Evolutionary conservation across 2,329 filamentous ascomycete genomes (phyloP), one percentile per base, ranked within the genome.

Genomic region (Alternaria dauci): DNA sequence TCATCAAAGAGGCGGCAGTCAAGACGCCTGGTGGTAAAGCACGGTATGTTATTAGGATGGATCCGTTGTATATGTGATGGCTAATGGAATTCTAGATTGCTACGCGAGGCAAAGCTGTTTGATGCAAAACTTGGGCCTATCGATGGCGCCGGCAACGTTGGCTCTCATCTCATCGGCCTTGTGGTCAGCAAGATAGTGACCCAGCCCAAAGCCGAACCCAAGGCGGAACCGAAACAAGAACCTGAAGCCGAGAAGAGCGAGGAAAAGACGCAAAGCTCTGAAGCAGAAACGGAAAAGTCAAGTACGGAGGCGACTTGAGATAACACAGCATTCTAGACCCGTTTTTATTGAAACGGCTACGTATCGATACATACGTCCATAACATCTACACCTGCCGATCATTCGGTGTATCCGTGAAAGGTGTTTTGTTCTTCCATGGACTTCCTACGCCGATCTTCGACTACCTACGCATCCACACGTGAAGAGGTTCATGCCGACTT

Each of bases 81-180:
- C 25, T 55, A 54, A 72, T 56, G 55, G 52, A 4, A 8, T 11
- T 8, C 53, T 65, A 95, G 92, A 73, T 89, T 97, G 83, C 81
- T 92, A 50, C 86, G 86, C 47, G 93, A 97, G 72, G 86, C 92
- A 16, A 88, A 93, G 57, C 87, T 89, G 67, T 90, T 97, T 70
- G 85, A 88, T 50, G 80, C 84, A 1, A 89, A 88, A 67, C 84
- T 97, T 7, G 85, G 87, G 67, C 93, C 92, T 73, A 86, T 97
- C 39, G 90, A 95, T 53, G 93, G 92, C 1, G 92, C 92, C 60
- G 89, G 86, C 9, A 89, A 93, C 66, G 83, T 92, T 3, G 92
- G 91, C 30, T 86, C 90, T 36, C 85, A 89, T 63, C 83, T 97
- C 5, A 79, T 89, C 12, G 85, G 86, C 20, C 85, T 92, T 41